Base-by-base conservation (phyloP, 345 rosid genomes). In the Brassica nigra region DNA sequence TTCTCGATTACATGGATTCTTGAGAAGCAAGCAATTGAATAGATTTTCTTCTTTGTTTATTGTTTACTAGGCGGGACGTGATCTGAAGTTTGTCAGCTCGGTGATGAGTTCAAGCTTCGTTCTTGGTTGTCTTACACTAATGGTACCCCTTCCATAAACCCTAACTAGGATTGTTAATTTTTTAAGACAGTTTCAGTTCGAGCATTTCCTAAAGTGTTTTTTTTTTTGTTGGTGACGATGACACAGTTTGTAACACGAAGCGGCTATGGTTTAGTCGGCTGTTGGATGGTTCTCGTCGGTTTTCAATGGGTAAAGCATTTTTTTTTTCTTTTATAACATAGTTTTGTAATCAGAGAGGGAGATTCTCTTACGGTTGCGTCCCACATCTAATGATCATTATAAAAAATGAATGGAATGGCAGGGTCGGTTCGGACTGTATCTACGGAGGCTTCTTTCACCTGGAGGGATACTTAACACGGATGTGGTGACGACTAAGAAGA, bases 251-350 rank as follows among this genome's bases (percentile, higher is more conserved):
- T 85, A 75, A 86, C 83, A 61, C 78, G 84, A 57, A 83, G 76
- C 62, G 94, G 96, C 15, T 86, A 66, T 27, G 96, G 97, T 62
- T 82, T 91, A 82, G 44, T 82, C 36, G 92, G 91, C 76, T 89
- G 90, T 82, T 92, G 96, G 97, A 85, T 65, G 11, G 81, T 84
- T n/a, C 89, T 88, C 18, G 82, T 87, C 5, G 94, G 89, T 65
- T 92, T 92, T 73, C 97, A 87, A 73, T 91, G 90, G 97, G 97
- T 91, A 89, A 85, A 84, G n/a, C 18, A 58, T 28, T 66, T 66
- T 28, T 16, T 16, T 8, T 18, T 2, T 6, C 6, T n/a, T 14
- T 10, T 29, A 76, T 3, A 11, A 44, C 52, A 44, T 44, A 3
- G 52, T 58, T 3, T 37, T 16, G 11, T 62, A 34, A 58, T 54